Evolutionary conservation across 2,329 filamentous ascomycete genomes (phyloP), one percentile per base, ranked within the genome.

Genomic region (Verticillium alfalfae): DNA sequence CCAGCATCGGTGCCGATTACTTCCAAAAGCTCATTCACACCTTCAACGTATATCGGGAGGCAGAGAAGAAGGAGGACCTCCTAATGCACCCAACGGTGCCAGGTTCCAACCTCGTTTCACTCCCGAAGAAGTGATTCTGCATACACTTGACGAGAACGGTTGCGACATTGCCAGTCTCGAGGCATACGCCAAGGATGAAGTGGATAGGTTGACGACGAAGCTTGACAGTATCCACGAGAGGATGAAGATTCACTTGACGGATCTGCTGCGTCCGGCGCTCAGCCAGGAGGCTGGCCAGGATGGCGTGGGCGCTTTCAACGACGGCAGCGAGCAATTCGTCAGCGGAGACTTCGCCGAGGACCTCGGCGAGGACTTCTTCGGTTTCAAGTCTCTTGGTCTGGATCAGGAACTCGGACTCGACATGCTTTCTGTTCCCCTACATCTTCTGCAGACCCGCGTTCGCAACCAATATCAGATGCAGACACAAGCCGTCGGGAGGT

Each of bases 361-460:
- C 68, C 90, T 99, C 13, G 94, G 93, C 64, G 95, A 99, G 79
- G 95, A 99, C 77, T 99, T 97, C 84, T 99, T 99, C 71, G 95
- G 95, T 34, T 98, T 99, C 84, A 93, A 93, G 72, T 93, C 96
- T 63, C 85, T 99, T 56, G 95, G 95, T 54, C 84, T 99, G 62
- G 93, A 97, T 70, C 89, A 88, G 68, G 95, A 99, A 72, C 90
- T 98, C 72, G 93, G 93, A 18, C 83, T 95, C 64, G 89, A 94
- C 37, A 90, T 90, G 67, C 85, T 98, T 64, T 93, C 91, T 60
- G 95, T 99, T 39, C 95, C 96, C 31, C 83, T 99, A 62, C 95
- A 99, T 77, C 85, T 99, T 22, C 85, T 99, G 34, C 95, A 98
- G 72, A 93, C 92, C 67, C 88, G 94, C 69, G 92, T 99, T 69